These are phyloP conservation scores for Neoscytalidium dimidiatum DNA, from an alignment of 2,329 filamentous ascomycete species.

Conservation along the genomic window DNA sequence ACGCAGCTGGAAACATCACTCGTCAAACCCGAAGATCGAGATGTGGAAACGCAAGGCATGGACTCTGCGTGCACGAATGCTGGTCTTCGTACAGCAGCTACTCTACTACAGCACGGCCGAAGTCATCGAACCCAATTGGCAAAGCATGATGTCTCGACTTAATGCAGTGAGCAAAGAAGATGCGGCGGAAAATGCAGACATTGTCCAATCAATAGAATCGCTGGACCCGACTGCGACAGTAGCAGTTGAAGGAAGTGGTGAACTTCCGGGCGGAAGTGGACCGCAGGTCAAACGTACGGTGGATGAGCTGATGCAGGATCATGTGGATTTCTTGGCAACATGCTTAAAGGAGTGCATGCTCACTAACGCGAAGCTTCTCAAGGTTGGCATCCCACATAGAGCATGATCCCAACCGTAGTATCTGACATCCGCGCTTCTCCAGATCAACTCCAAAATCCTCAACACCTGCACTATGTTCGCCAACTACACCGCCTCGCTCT, in stretches of 20 bases:
- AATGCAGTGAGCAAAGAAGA: constrained; percentile 53
- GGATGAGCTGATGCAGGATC: constrained; percentile 97
- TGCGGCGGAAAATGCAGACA: constrained; percentile 34
- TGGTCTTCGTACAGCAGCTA: constrained; percentile 95
- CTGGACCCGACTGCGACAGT: not conserved
- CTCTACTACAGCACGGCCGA: constrained; percentile 96
- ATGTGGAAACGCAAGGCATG: constrained; percentile 92
- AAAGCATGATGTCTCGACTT: constrained; percentile 85
- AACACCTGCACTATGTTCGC: constrained; percentile 94
- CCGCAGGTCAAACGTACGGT: constrained; percentile 72
- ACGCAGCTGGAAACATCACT: constrained; percentile 79
- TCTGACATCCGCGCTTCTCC: not conserved
- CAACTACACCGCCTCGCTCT: constrained; percentile 82
- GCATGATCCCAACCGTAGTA: constrained; percentile 10
- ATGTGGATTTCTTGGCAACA: constrained; percentile 96
- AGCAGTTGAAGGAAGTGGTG: constrained; percentile 20
- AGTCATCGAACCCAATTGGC: constrained; percentile 98
- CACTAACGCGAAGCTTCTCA: constrained; percentile 90
- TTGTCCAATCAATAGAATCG: not conserved
- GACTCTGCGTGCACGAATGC: constrained; percentile 89
- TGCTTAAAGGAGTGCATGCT: constrained; percentile 99
- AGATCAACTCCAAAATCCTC: constrained; percentile 98
- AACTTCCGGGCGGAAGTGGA: constrained; percentile 35
- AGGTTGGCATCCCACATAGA: constrained; percentile 57
- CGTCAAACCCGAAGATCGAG: constrained; percentile 72